Conservation (phyloP, 306 rosid genomes). For the Acmispon strigosus region DNA sequence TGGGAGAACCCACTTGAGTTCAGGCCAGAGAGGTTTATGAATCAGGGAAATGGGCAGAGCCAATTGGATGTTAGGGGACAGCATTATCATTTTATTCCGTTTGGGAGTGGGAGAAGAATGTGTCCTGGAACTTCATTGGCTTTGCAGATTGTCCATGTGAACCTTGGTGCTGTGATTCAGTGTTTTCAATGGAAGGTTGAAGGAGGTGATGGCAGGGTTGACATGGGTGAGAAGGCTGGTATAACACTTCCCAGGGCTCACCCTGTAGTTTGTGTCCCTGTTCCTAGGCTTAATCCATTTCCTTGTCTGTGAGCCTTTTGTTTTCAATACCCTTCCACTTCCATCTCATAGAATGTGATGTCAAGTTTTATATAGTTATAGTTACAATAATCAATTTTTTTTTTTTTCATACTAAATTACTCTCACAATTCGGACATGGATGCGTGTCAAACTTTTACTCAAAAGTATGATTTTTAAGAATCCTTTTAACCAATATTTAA, state of each 20-base stretch:
- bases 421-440: no score
- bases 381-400: no score
- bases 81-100: conserved; percentile 45
- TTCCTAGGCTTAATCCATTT: conserved; percentile 29
- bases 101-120: conserved; percentile 65
- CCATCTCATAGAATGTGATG: no score
- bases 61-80: conserved; percentile 50
- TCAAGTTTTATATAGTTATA: no score
- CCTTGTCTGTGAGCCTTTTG: background rate
- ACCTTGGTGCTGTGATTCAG: conserved; percentile 44
- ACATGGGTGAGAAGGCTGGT: conserved; percentile 53
- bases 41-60: background rate
- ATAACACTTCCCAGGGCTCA: conserved; percentile 47
- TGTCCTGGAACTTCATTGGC: conserved; percentile 52
- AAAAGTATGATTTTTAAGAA: no score
- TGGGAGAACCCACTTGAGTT: conserved; percentile 53
- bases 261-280: conserved; percentile 40
- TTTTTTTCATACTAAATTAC: no score
- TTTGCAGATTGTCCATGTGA: conserved; percentile 32
- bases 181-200: conserved; percentile 48
- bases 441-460: no score
- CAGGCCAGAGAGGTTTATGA: conserved; percentile 42
- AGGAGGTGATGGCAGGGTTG: conserved; percentile 20
- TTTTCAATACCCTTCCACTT: no score
- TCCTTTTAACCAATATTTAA: no score